These are phyloP conservation scores for Xylaria acuta DNA, from an alignment of 495 filamentous ascomycete species.

Conservation along the genomic window DNA sequence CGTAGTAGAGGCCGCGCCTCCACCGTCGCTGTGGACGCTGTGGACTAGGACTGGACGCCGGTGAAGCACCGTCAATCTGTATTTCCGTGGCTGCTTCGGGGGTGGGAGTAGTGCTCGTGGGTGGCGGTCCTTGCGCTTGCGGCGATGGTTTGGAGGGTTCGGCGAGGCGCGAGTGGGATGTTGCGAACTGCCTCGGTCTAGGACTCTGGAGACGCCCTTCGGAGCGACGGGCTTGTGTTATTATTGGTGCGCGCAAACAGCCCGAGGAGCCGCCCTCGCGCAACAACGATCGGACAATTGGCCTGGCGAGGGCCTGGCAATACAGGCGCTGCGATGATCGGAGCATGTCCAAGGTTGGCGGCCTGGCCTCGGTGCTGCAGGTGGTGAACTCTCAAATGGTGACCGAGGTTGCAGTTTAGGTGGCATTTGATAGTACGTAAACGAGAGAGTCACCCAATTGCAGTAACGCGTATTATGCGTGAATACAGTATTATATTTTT, in stretches of 20 bases:
- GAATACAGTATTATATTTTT: neutral
- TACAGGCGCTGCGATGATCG: conserved; percentile 22
- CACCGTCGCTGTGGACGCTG: conserved; percentile 15
- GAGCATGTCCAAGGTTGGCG: conserved; percentile 18
- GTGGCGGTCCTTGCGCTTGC: neutral
- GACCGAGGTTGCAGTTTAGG: conserved; percentile 1
- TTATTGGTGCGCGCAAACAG: neutral
- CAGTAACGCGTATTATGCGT: neutral
- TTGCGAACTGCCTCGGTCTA: conserved; percentile 26
- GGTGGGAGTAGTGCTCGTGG: neutral
- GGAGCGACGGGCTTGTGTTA: neutral
- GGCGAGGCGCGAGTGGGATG: conserved; percentile 25
- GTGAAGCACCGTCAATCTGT: neutral
- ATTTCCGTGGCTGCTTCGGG: neutral
- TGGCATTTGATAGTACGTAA: neutral
- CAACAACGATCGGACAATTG: conserved; percentile 9
- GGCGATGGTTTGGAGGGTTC: conserved; percentile 24
- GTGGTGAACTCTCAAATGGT: neutral
- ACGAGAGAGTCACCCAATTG: neutral
- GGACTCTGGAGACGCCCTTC: neutral
- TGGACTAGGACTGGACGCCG: neutral
- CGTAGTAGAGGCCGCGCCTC: conserved; percentile 35
- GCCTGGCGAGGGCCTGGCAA: conserved; percentile 12
- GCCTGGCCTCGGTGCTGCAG: neutral
- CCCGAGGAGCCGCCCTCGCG: neutral